phyloP scores from a whole-genome alignment of 345 rosid genomes.

The Camelina sativa region DNA sequence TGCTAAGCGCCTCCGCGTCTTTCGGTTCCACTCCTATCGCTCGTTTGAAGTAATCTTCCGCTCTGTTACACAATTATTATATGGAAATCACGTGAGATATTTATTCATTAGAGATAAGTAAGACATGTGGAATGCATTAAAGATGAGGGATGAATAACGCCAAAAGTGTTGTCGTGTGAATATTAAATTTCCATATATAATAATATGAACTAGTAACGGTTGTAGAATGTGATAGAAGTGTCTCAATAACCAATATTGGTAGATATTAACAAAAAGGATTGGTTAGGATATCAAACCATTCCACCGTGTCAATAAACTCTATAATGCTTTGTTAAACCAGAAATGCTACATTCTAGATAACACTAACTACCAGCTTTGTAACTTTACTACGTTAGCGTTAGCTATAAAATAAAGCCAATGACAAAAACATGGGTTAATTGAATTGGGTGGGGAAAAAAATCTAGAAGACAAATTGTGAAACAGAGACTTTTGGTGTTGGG shows the following conservation, averaged over 20 bases:
- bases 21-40: slow-evolving; percentile 62
- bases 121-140: slow-evolving; percentile 21
- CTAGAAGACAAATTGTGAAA: slow-evolving; percentile 25
- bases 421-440: slow-evolving; percentile 34
- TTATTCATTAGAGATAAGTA: neutral
- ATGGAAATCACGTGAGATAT: slow-evolving; percentile 23
- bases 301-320: neutral
- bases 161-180: slow-evolving; percentile 17
- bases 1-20: slow-evolving; percentile 80
- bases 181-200: slow-evolving; percentile 20
- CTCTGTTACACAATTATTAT: slow-evolving; percentile 53
- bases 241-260: neutral
- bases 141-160: neutral
- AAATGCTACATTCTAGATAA: neutral
- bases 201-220: slow-evolving; percentile 6
- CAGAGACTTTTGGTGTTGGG: slow-evolving; percentile 23
- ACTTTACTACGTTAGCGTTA: slow-evolving; percentile 2
- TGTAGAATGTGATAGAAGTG: slow-evolving; percentile 10
- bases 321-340: neutral
- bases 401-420: neutral
- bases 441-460: slow-evolving; percentile 15
- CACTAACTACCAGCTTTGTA: slow-evolving; percentile 2
- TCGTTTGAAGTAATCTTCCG: slow-evolving; percentile 82
- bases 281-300: neutral
- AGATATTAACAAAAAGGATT: neutral